Percentiles rank a stretch among this genome's conserved stretches.
Evolutionary conservation across 2,329 filamentous ascomycete genomes (phyloP).

Genomic region (Aureobasidium melanogenum): DNA sequence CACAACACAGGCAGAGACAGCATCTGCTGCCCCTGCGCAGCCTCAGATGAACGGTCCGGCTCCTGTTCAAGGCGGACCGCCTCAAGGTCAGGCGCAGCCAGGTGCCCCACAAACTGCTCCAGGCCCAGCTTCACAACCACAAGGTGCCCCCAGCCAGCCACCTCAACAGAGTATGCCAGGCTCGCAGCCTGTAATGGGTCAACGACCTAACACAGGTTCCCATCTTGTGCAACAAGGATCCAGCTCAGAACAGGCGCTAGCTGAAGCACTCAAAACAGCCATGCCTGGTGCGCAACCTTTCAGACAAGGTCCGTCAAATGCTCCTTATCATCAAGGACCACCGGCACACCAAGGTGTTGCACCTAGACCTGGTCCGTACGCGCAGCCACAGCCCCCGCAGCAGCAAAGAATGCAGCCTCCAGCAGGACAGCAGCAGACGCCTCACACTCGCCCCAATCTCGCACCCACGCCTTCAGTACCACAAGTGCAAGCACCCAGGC

Average conservation of each 20-base stretch:
- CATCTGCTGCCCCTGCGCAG: background rate
- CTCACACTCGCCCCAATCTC: background rate
- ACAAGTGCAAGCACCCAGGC: constrained; percentile 3
- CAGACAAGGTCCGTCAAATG: background rate
- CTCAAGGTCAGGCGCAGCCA: background rate
- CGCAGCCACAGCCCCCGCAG: constrained; percentile 1
- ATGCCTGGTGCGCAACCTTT: background rate
- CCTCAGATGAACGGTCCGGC: background rate
- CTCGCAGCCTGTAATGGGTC: background rate
- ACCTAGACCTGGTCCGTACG: background rate
- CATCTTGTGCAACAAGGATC: background rate
- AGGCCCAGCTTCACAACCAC: background rate
- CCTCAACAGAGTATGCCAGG: background rate
- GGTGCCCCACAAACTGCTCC: background rate
- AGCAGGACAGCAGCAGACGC: background rate
- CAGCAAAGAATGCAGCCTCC: constrained; percentile 6
- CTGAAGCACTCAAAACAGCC: constrained; percentile 8
- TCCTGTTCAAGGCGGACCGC: background rate
- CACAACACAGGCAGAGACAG: constrained; percentile 9
- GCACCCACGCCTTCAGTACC: background rate
- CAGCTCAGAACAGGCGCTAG: background rate
- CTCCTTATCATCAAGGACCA: background rate
- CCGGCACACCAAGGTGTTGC: background rate
- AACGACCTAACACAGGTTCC: background rate
- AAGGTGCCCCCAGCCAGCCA: background rate